Base-by-base conservation (phyloP, 345 rosid genomes). In the Eutrema japonicum region DNA sequence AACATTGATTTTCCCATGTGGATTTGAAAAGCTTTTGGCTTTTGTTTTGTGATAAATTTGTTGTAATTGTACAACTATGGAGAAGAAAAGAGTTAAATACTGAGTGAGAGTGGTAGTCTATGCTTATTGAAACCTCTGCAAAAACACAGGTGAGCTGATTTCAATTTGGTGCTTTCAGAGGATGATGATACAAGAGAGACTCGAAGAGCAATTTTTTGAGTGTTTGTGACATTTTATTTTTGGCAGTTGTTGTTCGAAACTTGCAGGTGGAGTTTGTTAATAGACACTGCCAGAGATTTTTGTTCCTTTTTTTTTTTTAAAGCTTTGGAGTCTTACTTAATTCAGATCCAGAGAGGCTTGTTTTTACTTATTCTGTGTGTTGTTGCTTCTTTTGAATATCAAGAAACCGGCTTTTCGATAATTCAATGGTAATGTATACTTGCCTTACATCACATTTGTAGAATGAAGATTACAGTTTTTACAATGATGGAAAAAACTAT, bases 241-340 rank as follows among this genome's bases (percentile, higher is more conserved):
- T 52, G 66, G 64, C 27, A 36, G 59, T 47, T 70, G 42, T 61
- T 73, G 61, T 71, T 73, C 87, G 80, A 72, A 73, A 73, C 74
- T 66, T 87, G 93, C 92, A 88, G 96, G 89, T 89, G 90, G 84
- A 82, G 74, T 68, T 82, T 70, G 86, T 75, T 73, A 54, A 82
- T 73, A 81, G 77, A 74, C 65, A 75, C 48, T 77, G 71, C 75
- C 83, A 76, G 80, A 84, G 81, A 66, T 76, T 80, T 77, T 82
- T 76, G 79, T 74, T 82, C 71, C 72, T 54, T 82, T 76, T 81
- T 82, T 76, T 81, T 83, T 81, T 78, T 48, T 10, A 46, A 68
- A 54, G 72, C 58, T 67, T 75, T 68, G 57, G 74, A 50, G 49
- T 59, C 27, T 22, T 22, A 22, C 26, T 22, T 59, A 41, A 50